Conservation (phyloP, 202 grass and related monocot genomes). For the Setaria viridis region DNA sequence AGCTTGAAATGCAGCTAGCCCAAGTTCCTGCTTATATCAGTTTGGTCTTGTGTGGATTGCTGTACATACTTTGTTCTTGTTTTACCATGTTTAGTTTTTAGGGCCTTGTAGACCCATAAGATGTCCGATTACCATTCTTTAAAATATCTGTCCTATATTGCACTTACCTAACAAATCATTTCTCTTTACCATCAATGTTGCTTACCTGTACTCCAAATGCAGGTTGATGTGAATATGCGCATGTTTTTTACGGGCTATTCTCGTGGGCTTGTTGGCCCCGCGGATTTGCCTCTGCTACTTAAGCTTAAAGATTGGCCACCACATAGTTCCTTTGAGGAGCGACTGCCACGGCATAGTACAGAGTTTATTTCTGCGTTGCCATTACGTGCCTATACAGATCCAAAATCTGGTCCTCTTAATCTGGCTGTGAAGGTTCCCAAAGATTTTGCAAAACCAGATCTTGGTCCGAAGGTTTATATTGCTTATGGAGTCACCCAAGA, state of each 20-base stretch:
- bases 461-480: slow-evolving; percentile 91
- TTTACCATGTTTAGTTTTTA: too few species aligned
- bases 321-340: slow-evolving; percentile 69
- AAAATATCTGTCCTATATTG: too few species aligned
- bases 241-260: slow-evolving; percentile 75
- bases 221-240: slow-evolving; percentile 69
- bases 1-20: too few species aligned
- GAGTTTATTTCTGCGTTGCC: slow-evolving; percentile 76
- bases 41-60: too few species aligned
- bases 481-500: slow-evolving; percentile 85
- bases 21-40: too few species aligned
- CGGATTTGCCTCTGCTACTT: slow-evolving; percentile 61
- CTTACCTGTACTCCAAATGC: not conserved
- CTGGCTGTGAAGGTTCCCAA: slow-evolving; percentile 61
- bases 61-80: too few species aligned
- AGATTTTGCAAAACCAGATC: slow-evolving; percentile 62
- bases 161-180: too few species aligned
- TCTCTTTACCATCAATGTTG: too few species aligned
- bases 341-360: slow-evolving; percentile 73
- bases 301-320: slow-evolving; percentile 97
- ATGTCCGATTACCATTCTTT: too few species aligned
- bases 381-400: slow-evolving; percentile 85
- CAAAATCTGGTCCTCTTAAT: slow-evolving; percentile 72
- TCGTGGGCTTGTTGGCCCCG: slow-evolving; percentile 30
- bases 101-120: too few species aligned